These are phyloP conservation scores for Alectoria sarmentosa DNA, from an alignment of 495 filamentous ascomycete species.

Conservation along the genomic window DNA sequence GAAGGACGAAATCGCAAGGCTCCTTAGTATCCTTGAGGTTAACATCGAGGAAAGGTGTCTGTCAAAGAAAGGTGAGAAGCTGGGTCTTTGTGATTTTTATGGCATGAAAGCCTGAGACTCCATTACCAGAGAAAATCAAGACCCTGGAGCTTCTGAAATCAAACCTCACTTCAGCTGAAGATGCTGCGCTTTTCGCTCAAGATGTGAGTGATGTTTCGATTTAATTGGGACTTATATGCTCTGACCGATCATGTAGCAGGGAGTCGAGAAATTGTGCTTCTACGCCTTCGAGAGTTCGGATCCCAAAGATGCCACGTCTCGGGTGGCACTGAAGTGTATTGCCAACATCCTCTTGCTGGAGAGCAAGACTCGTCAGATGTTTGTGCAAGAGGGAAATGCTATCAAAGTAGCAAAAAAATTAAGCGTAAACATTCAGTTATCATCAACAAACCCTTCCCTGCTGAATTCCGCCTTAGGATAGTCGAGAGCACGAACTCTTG, in stretches of 20 bases:
- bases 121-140: neutral
- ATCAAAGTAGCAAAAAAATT: conserved; percentile 63
- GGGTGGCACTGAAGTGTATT: conserved; percentile 74
- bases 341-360: conserved; percentile 80
- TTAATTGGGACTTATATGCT: neutral
- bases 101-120: neutral
- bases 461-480: conserved; percentile 47
- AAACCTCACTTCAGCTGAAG: conserved; percentile 6
- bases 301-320: conserved; percentile 50
- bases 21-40: conserved; percentile 50
- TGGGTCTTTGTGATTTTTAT: neutral
- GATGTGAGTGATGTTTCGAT: neutral
- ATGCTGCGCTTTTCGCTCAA: conserved; percentile 8
- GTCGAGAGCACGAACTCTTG: conserved; percentile 82
- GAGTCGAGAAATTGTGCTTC: conserved; percentile 61
- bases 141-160: conserved; percentile 3
- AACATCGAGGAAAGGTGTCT: conserved; percentile 50
- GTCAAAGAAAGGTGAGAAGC: conserved; percentile 48
- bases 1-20: conserved; percentile 50
- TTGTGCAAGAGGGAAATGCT: conserved; percentile 72
- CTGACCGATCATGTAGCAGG: conserved; percentile 39
- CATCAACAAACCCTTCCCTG: neutral
- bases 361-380: conserved; percentile 62
- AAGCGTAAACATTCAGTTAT: conserved; percentile 39
- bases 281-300: conserved; percentile 63